These are phyloP conservation scores for Scutellaria barbata DNA, from an alignment of 257 asterid species.

Conservation along the genomic window DNA sequence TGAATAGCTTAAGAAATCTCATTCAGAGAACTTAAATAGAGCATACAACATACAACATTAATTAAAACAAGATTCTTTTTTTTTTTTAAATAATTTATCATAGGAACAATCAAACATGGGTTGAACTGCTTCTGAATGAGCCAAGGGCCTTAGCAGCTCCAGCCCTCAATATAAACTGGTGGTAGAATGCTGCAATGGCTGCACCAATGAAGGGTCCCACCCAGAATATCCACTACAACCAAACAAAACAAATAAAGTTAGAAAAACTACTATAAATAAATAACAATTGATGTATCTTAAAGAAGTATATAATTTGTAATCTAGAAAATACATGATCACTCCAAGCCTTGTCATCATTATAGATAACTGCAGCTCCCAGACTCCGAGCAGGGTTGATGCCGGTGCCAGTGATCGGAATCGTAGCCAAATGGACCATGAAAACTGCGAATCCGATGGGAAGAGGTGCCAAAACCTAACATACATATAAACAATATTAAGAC, in stretches of 20 bases:
- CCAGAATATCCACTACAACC: conserved; percentile 79
- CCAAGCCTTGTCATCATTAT: conserved; percentile 60
- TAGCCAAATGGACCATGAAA: conserved; percentile 81
- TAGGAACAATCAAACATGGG: conserved; percentile 41
- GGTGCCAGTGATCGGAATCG: conserved; percentile 80
- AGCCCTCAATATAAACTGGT: conserved; percentile 73
- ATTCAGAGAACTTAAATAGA: neutral
- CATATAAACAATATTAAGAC: neutral
- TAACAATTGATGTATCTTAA: neutral
- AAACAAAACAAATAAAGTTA: neutral
- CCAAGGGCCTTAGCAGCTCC: conserved; percentile 79
- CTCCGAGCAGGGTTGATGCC: conserved; percentile 91
- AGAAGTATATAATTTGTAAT: neutral
- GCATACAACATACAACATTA: conserved; percentile 18
- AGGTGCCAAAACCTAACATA: conserved; percentile 71
- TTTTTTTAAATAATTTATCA: neutral
- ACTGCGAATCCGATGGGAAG: conserved; percentile 86
- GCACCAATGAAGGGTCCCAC: conserved; percentile 81
- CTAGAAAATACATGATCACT: conserved; percentile 52
- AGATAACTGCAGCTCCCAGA: conserved; percentile 82
- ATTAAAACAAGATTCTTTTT: conserved; percentile 10
- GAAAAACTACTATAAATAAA: neutral
- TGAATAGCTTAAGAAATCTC: neutral
- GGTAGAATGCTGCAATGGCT: conserved; percentile 78
- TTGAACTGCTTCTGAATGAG: conserved; percentile 64